A percentile compares a stretch with the other conserved stretches of the same genome.
Conservation (phyloP, 257 asterid species). For the Rehmannia glutinosa region DNA sequence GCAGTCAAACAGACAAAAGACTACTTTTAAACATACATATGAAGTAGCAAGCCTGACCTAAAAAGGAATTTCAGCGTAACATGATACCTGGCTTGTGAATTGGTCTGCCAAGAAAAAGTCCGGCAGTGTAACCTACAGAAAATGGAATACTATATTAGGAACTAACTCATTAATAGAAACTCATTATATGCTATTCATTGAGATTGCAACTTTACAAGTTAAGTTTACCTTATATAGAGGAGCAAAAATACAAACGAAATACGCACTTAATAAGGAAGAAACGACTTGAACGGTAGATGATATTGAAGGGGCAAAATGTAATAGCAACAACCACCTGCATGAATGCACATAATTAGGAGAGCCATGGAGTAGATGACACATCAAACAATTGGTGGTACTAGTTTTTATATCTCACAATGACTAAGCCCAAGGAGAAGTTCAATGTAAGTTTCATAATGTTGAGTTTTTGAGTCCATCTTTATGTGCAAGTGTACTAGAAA, state of each 20-base stretch:
- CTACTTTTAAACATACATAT: not conserved
- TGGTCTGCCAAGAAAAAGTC: constrained; percentile 83
- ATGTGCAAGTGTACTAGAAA: constrained; percentile 67
- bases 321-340: constrained; percentile 51
- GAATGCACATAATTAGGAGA: constrained; percentile 6
- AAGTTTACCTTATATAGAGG: constrained; percentile 66
- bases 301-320: constrained; percentile 57
- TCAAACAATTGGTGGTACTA: constrained; percentile 4
- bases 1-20: constrained; percentile 24
- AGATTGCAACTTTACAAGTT: not conserved
- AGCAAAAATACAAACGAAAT: constrained; percentile 66
- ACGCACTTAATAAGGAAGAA: constrained; percentile 51
- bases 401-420: constrained; percentile 42
- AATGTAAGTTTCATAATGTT: constrained; percentile 32
- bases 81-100: constrained; percentile 72
- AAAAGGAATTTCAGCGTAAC: constrained; percentile 2
- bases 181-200: not conserved
- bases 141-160: constrained; percentile 7
- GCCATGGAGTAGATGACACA: constrained; percentile 3
- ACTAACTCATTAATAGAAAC: not conserved
- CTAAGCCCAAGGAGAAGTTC: constrained; percentile 63
- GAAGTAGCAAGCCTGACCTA: constrained; percentile 7
- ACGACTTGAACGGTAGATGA: constrained; percentile 69
- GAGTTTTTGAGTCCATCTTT: constrained; percentile 51
- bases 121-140: constrained; percentile 58